phyloP scores from a whole-genome alignment of 192 early-diverging fungal genomes.

The Entomortierella beljakovae region DNA sequence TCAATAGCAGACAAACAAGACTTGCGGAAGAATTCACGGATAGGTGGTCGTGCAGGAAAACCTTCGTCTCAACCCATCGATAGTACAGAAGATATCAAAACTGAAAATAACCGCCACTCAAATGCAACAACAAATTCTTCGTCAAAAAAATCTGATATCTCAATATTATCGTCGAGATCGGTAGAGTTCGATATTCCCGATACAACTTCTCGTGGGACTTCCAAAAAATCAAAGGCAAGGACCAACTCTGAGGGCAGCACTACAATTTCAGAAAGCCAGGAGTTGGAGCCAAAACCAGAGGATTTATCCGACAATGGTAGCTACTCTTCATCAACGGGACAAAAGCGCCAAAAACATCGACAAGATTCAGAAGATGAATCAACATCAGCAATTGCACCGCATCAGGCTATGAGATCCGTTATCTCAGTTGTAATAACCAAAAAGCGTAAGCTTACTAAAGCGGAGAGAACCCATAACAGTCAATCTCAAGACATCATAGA shows the following conservation, averaged over 20 bases:
- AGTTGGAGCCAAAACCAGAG: not conserved
- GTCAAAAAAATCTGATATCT: no score
- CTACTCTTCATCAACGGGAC: not conserved
- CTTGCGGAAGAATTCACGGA: no score
- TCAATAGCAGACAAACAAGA: no score
- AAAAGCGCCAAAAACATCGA: slow-evolving; percentile 1
- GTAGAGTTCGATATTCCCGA: slow-evolving; percentile 16
- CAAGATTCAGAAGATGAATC: not conserved
- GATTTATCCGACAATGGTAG: not conserved
- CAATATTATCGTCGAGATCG: not conserved
- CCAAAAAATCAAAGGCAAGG: not conserved
- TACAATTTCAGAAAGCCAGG: not conserved
- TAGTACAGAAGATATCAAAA: no score
- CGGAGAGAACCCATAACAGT: not conserved
- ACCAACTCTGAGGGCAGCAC: not conserved
- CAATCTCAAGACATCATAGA: not conserved
- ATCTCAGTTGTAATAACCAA: no score
- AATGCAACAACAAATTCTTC: not conserved
- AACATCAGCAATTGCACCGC: not conserved
- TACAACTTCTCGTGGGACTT: not conserved
- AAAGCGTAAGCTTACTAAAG: no score
- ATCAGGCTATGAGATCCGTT: no score
- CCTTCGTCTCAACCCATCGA: no score
- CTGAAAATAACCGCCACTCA: not conserved
- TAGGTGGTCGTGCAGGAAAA: no score